These are phyloP conservation scores for Mycena capillaripes DNA, from an alignment of 768 basidiomycete genomes.

Conservation along the genomic window DNA sequence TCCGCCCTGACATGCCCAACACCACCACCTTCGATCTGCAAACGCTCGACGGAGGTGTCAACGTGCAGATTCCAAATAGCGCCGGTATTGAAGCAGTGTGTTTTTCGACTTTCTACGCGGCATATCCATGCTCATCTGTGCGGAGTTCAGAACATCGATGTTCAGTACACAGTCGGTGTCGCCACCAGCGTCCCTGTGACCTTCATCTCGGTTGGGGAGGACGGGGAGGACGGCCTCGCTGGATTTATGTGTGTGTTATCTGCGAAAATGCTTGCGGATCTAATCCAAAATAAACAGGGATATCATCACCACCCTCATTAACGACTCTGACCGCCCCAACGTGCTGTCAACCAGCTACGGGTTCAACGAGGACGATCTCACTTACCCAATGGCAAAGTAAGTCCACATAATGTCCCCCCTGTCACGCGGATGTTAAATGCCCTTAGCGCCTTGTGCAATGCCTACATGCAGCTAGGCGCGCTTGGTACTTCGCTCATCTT, in stretches of 20 bases:
- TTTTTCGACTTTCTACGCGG: not conserved
- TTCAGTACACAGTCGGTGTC: slow-evolving; percentile 49
- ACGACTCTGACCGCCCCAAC: slow-evolving; percentile 2
- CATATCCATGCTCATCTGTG: no score
- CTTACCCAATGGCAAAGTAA: not conserved
- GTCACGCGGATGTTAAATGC: not conserved
- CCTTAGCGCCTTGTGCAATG: slow-evolving; percentile 38
- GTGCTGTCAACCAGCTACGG: slow-evolving; percentile 40
- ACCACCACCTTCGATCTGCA: slow-evolving; percentile 49
- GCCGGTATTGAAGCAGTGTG: slow-evolving; percentile 49
- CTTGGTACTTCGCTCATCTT: slow-evolving; percentile 34
- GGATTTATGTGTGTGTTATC: not conserved
- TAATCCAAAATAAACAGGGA: slow-evolving; percentile 37
- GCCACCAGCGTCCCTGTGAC: slow-evolving; percentile 48
- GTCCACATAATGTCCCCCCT: not conserved
- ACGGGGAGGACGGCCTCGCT: slow-evolving; percentile 34
- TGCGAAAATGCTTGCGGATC: not conserved
- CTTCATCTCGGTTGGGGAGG: slow-evolving; percentile 49
- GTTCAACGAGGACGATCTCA: slow-evolving; percentile 51
- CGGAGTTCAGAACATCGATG: slow-evolving; percentile 40
- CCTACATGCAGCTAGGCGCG: slow-evolving; percentile 44
- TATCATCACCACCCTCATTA: slow-evolving; percentile 36
- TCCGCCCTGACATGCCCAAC: slow-evolving; percentile 47
- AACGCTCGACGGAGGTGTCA: slow-evolving; percentile 51
- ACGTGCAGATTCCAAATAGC: slow-evolving; percentile 43